Evolutionary conservation across 2,329 filamentous ascomycete species (phyloP).

Genomic region (Ophidiomyces ophidiicola): DNA sequence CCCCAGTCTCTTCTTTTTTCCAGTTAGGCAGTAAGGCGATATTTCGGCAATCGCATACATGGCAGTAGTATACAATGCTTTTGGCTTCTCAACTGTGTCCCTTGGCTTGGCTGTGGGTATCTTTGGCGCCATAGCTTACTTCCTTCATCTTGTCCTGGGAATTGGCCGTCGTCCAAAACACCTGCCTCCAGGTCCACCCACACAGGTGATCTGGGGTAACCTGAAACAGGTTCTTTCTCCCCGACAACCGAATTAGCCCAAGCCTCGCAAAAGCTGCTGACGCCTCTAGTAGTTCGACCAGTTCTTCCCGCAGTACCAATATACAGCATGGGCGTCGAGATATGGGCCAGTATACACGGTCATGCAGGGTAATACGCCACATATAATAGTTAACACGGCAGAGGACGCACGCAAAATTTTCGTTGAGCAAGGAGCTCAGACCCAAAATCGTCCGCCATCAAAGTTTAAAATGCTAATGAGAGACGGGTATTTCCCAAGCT

Average conservation of each 20-base stretch:
- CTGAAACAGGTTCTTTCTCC: constrained; percentile 3
- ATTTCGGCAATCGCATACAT: background rate
- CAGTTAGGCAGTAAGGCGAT: too few species aligned
- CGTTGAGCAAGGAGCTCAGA: constrained; percentile 39
- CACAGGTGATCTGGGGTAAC: constrained; percentile 7
- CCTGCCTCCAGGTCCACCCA: constrained; percentile 2
- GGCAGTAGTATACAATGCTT: background rate
- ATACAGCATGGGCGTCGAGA: constrained; percentile 42
- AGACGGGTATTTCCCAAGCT: constrained; percentile 6
- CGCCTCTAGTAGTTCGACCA: background rate
- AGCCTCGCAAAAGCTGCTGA: too few species aligned
- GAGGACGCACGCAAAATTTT: constrained; percentile 39
- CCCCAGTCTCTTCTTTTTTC: too few species aligned
- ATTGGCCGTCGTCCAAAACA: background rate
- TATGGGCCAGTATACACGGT: constrained; percentile 43
- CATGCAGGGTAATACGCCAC: constrained; percentile 38
- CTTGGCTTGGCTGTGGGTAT: background rate
- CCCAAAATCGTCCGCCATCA: constrained; percentile 28
- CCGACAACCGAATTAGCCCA: background rate
- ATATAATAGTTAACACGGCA: constrained; percentile 44
- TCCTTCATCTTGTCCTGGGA: background rate
- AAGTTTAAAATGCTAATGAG: constrained; percentile 2
- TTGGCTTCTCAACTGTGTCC: background rate
- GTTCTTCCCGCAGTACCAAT: constrained; percentile 24
- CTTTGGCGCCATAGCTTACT: constrained; percentile 1